Evolutionary conservation across 2,329 filamentous ascomycete species (phyloP), one percentile per base, ranked within the genome.

Genomic region (Sporothrix inflata): DNA sequence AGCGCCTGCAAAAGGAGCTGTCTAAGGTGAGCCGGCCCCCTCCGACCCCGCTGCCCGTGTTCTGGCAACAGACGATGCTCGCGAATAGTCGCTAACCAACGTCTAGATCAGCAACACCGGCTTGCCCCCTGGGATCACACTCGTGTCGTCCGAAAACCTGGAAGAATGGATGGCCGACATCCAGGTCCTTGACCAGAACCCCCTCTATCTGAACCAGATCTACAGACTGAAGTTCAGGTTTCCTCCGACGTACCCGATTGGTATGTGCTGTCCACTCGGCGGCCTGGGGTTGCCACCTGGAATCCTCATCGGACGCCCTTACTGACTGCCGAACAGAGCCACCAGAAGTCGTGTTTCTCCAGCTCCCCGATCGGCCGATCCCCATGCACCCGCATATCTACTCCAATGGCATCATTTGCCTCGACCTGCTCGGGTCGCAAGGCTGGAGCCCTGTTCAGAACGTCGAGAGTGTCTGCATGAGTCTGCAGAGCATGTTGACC

Each of bases 381-480:
- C 96, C 96, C 0, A 94, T 97, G 81, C 96, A 99, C 79, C 96
- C 96, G 3, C 96, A 99, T 83, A 93, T 99, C 81, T 99, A 99
- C 84, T 96, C 92, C 77, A 99, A 99, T 82, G 96, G 96, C 77
- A 97, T 98, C 81, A 99, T 99, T 79, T 99, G 96, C 79, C 91
- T 99, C 66, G 96, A 99, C 78, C 88, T 99, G 1, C 89, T 99
- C 9, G 94, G 94, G 69, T 85, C 88, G 11, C 91, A 94, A 75
- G 96, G 96, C 72, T 99, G 96, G 96, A 96, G 92, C 65, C 96
- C 96, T 0, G 95, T 99, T 0, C 96, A 99, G 80, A 98, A 95
- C 73, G 96, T 98, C 9, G 95, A 98, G 84, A 97, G 92, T 78
- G 91, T 99, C 34, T 98, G 94, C 84, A 96, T 99, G 89, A 97